phyloP scores from a whole-genome alignment of 1,284 basidiomycete species.

The Porodaedalea pini region DNA sequence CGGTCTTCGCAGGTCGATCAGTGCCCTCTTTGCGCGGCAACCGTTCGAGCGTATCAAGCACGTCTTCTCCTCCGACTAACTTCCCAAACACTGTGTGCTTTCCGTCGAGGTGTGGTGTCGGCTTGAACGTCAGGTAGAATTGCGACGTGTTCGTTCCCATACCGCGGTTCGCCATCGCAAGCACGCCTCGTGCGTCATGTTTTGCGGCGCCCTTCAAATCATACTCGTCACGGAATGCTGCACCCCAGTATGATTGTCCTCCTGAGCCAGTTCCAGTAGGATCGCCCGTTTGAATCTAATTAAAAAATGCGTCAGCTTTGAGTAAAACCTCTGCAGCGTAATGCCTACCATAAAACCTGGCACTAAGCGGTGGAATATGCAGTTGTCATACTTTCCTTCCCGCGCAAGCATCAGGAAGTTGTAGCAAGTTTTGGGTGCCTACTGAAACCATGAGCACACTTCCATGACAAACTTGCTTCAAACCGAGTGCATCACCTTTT shows the following conservation, averaged over 20 bases:
- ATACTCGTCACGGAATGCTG: slow-evolving; percentile 92
- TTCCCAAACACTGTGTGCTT: slow-evolving; percentile 98
- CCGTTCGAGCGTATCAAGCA: slow-evolving; percentile 81
- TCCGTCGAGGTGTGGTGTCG: slow-evolving; percentile 74
- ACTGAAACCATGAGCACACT: slow-evolving; percentile 10
- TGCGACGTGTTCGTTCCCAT: slow-evolving; percentile 84
- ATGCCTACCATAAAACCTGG: slow-evolving; percentile 90
- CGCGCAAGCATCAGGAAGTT: slow-evolving; percentile 93
- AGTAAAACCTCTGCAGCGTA: not conserved
- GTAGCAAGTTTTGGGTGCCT: slow-evolving; percentile 97
- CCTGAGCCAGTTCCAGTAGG: slow-evolving; percentile 95
- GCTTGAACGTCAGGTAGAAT: slow-evolving; percentile 86
- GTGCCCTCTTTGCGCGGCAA: slow-evolving; percentile 79
- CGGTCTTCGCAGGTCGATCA: slow-evolving; percentile 80
- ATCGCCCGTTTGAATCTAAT: slow-evolving; percentile 92
- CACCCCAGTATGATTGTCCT: slow-evolving; percentile 93
- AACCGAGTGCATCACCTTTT: slow-evolving; percentile 52
- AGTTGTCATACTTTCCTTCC: slow-evolving; percentile 86
- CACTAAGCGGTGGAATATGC: slow-evolving; percentile 89
- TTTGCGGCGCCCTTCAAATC: slow-evolving; percentile 80
- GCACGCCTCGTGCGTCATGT: slow-evolving; percentile 75
- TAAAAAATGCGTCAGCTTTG: not conserved
- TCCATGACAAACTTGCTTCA: not conserved
- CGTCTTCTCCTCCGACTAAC: slow-evolving; percentile 90
- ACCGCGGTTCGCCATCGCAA: slow-evolving; percentile 94